phyloP scores from a whole-genome alignment of 257 asterid genomes.

The Leonotis leonurus region DNA sequence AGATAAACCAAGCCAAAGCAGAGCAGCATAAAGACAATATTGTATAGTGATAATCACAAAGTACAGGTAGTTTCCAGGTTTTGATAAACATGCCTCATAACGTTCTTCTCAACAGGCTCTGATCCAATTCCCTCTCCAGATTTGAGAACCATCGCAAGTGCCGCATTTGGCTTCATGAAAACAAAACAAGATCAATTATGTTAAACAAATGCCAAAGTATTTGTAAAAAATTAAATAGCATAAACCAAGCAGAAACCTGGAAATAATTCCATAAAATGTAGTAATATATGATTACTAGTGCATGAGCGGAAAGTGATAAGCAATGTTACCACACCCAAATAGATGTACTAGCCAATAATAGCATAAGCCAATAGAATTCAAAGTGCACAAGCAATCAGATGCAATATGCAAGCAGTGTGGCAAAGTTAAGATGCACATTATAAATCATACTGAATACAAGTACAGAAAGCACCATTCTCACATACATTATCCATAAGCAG shows the following conservation, averaged over 20 bases:
- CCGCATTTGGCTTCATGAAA: conserved; percentile 69
- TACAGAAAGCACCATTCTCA: conserved; percentile 28
- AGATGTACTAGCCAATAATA: neutral
- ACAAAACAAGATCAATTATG: conserved; percentile 20
- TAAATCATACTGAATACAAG: neutral
- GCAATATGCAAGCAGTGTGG: neutral
- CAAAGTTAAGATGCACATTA: neutral
- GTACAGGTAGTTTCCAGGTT: conserved; percentile 20
- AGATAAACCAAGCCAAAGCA: conserved; percentile 28
- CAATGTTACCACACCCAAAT: neutral
- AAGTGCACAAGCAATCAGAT: neutral
- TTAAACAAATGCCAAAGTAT: neutral
- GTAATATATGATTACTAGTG: neutral
- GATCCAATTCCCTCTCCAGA: conserved; percentile 63
- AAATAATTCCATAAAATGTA: neutral
- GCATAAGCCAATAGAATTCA: neutral
- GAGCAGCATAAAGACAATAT: conserved; percentile 37
- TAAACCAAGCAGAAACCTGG: neutral
- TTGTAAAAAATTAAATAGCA: neutral
- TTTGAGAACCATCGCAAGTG: conserved; percentile 46
- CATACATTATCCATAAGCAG: conserved; percentile 31
- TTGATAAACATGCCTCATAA: conserved; percentile 57
- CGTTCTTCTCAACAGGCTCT: conserved; percentile 63
- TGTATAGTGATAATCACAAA: conserved; percentile 3
- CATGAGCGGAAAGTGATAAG: neutral